A percentile compares a stretch with the other conserved stretches of the same genome.
Conservation (phyloP, 495 filamentous ascomycete genomes). For the Margaritispora aquatica region DNA sequence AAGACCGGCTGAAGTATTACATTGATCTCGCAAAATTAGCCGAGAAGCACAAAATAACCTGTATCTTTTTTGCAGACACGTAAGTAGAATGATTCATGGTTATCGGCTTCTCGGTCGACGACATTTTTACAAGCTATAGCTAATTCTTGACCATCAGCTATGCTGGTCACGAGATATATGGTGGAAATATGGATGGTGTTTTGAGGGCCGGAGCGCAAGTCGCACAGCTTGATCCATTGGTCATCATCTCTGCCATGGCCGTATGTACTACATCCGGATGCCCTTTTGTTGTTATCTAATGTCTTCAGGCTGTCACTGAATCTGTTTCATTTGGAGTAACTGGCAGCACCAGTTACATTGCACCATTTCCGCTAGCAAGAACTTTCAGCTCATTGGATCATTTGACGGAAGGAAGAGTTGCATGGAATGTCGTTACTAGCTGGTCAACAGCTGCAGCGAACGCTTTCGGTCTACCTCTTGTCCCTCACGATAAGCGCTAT, state of each 20-base stretch:
- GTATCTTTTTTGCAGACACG: slow-evolving; percentile 7
- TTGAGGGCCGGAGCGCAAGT: neutral
- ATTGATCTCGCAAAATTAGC: slow-evolving; percentile 4
- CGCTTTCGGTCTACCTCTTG: slow-evolving; percentile 29
- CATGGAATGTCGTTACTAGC: neutral
- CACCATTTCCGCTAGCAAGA: neutral
- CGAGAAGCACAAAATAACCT: slow-evolving; percentile 3
- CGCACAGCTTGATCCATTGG: neutral
- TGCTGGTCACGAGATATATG: slow-evolving; percentile 1
- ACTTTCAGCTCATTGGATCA: neutral
- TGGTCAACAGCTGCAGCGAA: neutral
- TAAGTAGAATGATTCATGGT: neutral
- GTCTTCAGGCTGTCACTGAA: neutral
- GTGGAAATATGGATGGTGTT: neutral
- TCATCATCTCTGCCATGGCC: slow-evolving; percentile 8
- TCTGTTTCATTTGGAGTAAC: neutral
- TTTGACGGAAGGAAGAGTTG: neutral
- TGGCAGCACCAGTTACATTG: neutral
- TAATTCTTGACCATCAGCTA: neutral
- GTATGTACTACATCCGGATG: neutral
- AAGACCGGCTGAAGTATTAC: neutral
- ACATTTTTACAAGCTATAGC: neutral
- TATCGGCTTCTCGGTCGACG: neutral
- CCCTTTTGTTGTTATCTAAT: too few species aligned
- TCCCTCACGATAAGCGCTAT: slow-evolving; percentile 57